Conservation (phyloP, 306 rosid species). For the Vicia sativa region DNA sequence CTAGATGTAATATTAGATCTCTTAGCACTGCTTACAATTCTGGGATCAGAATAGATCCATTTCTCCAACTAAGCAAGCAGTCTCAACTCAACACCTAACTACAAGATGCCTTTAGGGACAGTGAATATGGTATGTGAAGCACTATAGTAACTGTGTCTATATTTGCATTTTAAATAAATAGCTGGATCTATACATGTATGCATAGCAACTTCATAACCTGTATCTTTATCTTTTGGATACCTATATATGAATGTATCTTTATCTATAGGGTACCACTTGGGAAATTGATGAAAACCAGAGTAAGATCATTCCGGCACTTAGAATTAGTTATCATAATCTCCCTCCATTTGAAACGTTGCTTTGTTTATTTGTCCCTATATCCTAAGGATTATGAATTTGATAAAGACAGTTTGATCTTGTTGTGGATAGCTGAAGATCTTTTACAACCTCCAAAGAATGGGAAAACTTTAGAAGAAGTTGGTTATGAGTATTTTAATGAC, state of each 20-base stretch:
- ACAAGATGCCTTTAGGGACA: neutral
- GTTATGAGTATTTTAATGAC: neutral
- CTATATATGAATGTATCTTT: neutral
- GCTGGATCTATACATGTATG: neutral
- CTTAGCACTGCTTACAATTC: too few species aligned
- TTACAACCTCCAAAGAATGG: neutral
- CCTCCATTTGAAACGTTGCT: constrained; percentile 21
- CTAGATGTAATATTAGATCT: constrained; percentile 36
- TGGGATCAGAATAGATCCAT: neutral
- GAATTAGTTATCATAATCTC: constrained; percentile 23
- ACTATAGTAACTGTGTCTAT: neutral
- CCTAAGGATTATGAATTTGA: neutral
- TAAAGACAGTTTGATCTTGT: neutral
- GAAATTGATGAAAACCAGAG: too few species aligned
- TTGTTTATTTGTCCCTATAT: neutral
- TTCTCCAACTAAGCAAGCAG: neutral
- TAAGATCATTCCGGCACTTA: too few species aligned
- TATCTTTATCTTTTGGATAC: neutral
- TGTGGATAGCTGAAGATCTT: neutral
- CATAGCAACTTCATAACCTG: neutral
- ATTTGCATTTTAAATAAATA: too few species aligned
- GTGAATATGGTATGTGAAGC: neutral
- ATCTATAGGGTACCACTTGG: neutral
- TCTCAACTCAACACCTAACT: neutral
- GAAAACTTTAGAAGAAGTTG: neutral